These are phyloP conservation scores for Tripterygium wilfordii DNA, from an alignment of 177 flowering plant genomes.

Conservation along the genomic window DNA sequence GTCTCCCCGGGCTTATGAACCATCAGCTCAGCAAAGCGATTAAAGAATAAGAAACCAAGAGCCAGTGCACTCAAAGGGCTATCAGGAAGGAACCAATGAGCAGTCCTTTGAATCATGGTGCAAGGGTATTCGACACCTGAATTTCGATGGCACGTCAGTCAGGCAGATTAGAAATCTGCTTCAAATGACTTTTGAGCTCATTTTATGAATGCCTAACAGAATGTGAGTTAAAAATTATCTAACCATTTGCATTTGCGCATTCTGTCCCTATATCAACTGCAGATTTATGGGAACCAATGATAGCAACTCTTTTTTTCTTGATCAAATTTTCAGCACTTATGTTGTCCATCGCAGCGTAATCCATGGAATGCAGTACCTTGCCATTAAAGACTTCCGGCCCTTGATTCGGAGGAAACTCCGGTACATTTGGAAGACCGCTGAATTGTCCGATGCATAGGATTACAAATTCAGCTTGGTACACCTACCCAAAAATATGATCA, in stretches of 20 bases:
- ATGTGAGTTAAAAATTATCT: background rate
- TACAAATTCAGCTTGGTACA: background rate
- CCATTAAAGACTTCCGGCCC: conserved; percentile 15
- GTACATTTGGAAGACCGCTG: background rate
- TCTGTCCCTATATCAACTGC: conserved; percentile 15
- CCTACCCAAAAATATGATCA: no score
- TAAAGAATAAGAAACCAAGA: no score
- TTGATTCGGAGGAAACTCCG: conserved; percentile 10
- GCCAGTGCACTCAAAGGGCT: no score
- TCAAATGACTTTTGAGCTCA: no score
- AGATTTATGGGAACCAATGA: conserved; percentile 18
- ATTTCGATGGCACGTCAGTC: no score
- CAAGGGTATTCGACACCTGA: no score
- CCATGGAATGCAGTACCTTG: conserved; percentile 18
- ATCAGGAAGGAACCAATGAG: no score
- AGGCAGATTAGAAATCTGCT: no score
- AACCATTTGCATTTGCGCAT: conserved; percentile 14
- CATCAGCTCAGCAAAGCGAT: no score
- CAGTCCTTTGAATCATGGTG: no score
- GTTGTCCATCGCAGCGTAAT: background rate
- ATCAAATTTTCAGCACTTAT: background rate
- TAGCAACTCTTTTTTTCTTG: background rate
- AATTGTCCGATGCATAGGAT: background rate
- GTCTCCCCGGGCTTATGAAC: no score
- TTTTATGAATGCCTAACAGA: background rate